Evolutionary conservation across 2,329 filamentous ascomycete genomes (phyloP).

Genomic region (Shiraia bambusicola): DNA sequence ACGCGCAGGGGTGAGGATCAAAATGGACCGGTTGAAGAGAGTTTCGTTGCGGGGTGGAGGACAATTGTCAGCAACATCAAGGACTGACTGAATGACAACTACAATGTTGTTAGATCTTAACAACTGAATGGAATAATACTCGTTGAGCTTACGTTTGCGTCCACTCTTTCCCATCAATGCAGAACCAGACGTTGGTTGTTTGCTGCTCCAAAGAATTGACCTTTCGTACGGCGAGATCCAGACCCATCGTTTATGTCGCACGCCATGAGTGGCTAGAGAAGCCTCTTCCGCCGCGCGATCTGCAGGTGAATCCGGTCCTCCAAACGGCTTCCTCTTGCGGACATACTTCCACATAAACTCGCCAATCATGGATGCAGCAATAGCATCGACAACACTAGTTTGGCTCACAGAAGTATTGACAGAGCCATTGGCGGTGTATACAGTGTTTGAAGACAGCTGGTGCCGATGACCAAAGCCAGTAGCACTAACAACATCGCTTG

Average conservation of each 20-base stretch:
- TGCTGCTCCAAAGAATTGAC: slow-evolving; percentile 96
- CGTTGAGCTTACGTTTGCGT: slow-evolving; percentile 74
- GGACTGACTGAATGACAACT: slow-evolving; percentile 94
- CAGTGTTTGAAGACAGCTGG: slow-evolving; percentile 63
- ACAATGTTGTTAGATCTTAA: slow-evolving; percentile 12
- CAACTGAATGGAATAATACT: neutral
- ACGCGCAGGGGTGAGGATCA: slow-evolving; percentile 89
- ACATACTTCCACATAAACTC: slow-evolving; percentile 97
- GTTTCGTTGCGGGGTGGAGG: slow-evolving; percentile 71
- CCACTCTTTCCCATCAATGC: slow-evolving; percentile 92
- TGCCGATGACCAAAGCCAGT: slow-evolving; percentile 51
- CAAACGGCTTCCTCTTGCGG: slow-evolving; percentile 85
- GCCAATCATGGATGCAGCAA: slow-evolving; percentile 97
- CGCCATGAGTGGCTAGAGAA: slow-evolving; percentile 67
- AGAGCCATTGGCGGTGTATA: slow-evolving; percentile 58
- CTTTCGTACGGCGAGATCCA: slow-evolving; percentile 97
- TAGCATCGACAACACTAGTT: slow-evolving; percentile 87
- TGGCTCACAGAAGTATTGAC: slow-evolving; percentile 63
- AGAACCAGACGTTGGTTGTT: slow-evolving; percentile 85
- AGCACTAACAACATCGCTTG: slow-evolving; percentile 65
- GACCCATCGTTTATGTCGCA: slow-evolving; percentile 92
- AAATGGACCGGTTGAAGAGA: slow-evolving; percentile 87
- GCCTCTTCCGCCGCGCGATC: slow-evolving; percentile 58
- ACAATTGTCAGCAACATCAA: slow-evolving; percentile 95
- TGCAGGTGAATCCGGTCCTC: slow-evolving; percentile 61